Evolutionary conservation across 1,284 basidiomycete species (phyloP).

Genomic region (Singerocomus rubriflavus): DNA sequence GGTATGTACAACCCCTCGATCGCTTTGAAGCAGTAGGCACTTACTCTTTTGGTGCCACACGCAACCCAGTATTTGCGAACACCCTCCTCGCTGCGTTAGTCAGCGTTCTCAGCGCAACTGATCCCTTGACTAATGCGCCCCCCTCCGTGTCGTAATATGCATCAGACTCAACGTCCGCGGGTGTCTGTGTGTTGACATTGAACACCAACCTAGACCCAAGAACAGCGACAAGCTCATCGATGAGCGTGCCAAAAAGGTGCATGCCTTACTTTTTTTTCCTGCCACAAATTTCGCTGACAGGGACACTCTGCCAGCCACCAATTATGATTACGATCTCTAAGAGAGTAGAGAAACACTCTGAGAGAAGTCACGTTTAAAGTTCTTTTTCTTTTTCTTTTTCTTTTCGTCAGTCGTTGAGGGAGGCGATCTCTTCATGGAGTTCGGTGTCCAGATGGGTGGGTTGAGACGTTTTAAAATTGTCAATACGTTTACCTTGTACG

Average conservation of each 20-base stretch:
- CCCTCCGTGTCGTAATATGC: neutral
- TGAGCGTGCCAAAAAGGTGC: constrained; percentile 4
- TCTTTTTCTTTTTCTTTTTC: too few relatives aligned
- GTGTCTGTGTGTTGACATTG: constrained; percentile 11
- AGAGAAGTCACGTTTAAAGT: constrained; percentile 11
- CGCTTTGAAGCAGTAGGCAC: neutral
- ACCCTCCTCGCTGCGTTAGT: constrained; percentile 20
- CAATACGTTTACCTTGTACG: too few relatives aligned
- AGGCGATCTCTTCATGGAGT: too few relatives aligned
- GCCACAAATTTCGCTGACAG: neutral
- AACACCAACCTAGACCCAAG: constrained; percentile 12
- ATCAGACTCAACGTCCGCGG: constrained; percentile 17
- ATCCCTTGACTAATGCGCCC: constrained; percentile 1
- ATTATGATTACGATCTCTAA: constrained; percentile 22
- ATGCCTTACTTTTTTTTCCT: neutral
- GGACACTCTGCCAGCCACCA: constrained; percentile 11
- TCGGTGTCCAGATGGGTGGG: neutral
- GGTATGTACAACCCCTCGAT: neutral
- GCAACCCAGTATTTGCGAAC: constrained; percentile 21
- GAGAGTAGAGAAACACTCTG: constrained; percentile 8
- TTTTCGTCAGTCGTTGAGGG: neutral
- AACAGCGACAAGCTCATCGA: constrained; percentile 13
- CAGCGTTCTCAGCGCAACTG: neutral
- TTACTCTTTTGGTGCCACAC: neutral
- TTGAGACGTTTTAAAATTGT: neutral